A percentile compares a stretch with the other conserved stretches of the same genome.
These are phyloP conservation scores for Pascua guehoae DNA, from an alignment of 1,284 basidiomycete species.

Conservation along the genomic window DNA sequence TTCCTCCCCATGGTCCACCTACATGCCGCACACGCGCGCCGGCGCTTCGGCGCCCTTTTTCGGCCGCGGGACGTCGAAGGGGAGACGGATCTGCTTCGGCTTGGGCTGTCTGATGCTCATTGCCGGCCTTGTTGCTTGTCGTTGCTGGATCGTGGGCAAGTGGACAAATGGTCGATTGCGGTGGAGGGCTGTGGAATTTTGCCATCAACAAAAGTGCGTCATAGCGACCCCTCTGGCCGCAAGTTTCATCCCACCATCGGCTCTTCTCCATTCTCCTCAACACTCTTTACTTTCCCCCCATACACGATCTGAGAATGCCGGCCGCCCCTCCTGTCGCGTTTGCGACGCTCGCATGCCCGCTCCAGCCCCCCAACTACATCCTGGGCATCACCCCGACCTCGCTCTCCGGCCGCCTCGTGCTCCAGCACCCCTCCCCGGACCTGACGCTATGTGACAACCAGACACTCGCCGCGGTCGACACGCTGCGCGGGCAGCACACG, in stretches of 20 bases:
- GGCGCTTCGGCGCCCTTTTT: conserved; percentile 21
- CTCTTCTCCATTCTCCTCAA: not conserved
- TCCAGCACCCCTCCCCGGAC: conserved; percentile 40
- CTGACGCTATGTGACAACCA: conserved; percentile 44
- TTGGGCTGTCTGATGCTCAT: conserved; percentile 47
- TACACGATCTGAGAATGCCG: conserved; percentile 29
- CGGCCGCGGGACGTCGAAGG: conserved; percentile 40
- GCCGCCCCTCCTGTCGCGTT: conserved; percentile 35
- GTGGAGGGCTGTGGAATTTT: conserved; percentile 1
- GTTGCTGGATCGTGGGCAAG: not conserved
- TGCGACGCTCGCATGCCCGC: conserved; percentile 31
- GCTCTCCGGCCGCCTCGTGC: conserved; percentile 38
- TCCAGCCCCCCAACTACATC: conserved; percentile 42
- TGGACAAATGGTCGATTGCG: not conserved
- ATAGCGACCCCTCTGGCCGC: not conserved
- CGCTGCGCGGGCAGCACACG: conserved; percentile 35
- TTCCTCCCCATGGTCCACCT: conserved; percentile 2
- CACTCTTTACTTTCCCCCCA: not conserved
- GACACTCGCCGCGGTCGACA: conserved; percentile 39
- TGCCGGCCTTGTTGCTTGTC: not conserved
- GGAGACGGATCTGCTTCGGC: conserved; percentile 39
- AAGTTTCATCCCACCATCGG: not conserved
- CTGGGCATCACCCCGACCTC: conserved; percentile 42
- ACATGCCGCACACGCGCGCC: conserved; percentile 40
- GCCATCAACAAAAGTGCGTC: not conserved